phyloP scores from a whole-genome alignment of 768 basidiomycete species.

The Boletus edulis region DNA sequence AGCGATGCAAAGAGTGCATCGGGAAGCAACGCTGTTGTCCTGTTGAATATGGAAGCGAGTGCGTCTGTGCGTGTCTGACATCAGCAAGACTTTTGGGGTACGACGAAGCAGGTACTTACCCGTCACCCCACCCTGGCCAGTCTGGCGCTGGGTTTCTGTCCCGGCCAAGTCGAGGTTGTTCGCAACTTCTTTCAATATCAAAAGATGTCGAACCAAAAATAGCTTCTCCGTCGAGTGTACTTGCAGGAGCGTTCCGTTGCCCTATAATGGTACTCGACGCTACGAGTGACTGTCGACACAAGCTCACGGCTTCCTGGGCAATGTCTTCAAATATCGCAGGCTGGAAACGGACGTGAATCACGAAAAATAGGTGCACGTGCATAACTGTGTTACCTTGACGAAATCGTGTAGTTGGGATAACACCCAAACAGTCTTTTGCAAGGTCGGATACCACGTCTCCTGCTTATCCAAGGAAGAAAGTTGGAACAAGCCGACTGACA shows the following conservation, averaged over 20 bases:
- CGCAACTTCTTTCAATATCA: conserved; percentile 90
- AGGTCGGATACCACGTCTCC: conserved; percentile 90
- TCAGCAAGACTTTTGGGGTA: background rate
- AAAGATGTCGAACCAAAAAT: conserved; percentile 86
- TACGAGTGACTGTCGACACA: conserved; percentile 81
- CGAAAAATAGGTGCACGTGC: background rate
- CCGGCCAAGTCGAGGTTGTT: conserved; percentile 66
- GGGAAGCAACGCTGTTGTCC: conserved; percentile 47
- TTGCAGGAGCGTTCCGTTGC: conserved; percentile 41
- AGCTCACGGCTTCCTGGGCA: conserved; percentile 84
- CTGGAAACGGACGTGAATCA: conserved; percentile 39
- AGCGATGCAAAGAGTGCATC: conserved; percentile 69
- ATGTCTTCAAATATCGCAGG: conserved; percentile 96
- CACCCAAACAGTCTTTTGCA: conserved; percentile 89
- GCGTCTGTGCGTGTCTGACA: conserved; percentile 21
- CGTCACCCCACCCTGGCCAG: conserved; percentile 53
- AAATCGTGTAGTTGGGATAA: conserved; percentile 87
- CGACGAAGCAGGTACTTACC: conserved; percentile 35
- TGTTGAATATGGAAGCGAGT: conserved; percentile 31
- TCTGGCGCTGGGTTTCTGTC: conserved; percentile 41
- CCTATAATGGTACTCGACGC: conserved; percentile 67
- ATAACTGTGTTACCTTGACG: conserved; percentile 69
- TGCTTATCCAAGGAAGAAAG: conserved; percentile 69
- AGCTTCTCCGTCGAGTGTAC: conserved; percentile 69
- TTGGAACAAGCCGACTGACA: conserved; percentile 64